phyloP scores from a whole-genome alignment of 805 yeast species.

The Kuraishia hungarica region DNA sequence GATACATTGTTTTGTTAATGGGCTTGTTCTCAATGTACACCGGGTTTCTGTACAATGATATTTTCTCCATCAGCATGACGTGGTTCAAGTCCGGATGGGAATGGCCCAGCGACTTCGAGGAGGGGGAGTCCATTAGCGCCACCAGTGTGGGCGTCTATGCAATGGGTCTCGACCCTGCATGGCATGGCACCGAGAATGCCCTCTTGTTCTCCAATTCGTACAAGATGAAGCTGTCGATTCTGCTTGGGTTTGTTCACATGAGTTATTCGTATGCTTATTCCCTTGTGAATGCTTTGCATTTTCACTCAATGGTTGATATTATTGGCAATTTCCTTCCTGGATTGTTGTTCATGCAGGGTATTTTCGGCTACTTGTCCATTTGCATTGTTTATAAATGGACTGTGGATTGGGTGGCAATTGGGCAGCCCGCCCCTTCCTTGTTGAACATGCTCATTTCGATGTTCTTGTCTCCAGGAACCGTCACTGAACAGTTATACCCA shows the following conservation, averaged over 20 bases:
- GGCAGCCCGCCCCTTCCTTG: slow-evolving; percentile 60
- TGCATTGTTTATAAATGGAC: slow-evolving; percentile 69
- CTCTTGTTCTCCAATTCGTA: slow-evolving; percentile 63
- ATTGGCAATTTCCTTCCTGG: slow-evolving; percentile 72
- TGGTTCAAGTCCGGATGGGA: slow-evolving; percentile 64
- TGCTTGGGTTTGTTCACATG: slow-evolving; percentile 75
- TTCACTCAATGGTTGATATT: slow-evolving; percentile 54
- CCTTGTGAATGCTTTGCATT: slow-evolving; percentile 51
- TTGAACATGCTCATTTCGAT: slow-evolving; percentile 68
- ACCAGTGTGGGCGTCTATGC: slow-evolving; percentile 42
- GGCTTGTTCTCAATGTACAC: slow-evolving; percentile 69
- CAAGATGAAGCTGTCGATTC: slow-evolving; percentile 68
- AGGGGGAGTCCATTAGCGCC: slow-evolving; percentile 41
- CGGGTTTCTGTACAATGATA: slow-evolving; percentile 65
- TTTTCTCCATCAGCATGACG: slow-evolving; percentile 63
- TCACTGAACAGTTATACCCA: slow-evolving; percentile 56
- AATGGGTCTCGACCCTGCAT: slow-evolving; percentile 61
- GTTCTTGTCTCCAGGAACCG: slow-evolving; percentile 66
- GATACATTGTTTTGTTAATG: slow-evolving; percentile 63
- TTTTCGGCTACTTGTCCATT: slow-evolving; percentile 63
- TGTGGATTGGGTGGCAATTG: slow-evolving; percentile 58
- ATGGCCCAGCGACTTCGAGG: slow-evolving; percentile 47
- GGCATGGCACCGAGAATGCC: slow-evolving; percentile 78
- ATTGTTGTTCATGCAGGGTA: slow-evolving; percentile 64
- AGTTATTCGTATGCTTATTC: slow-evolving; percentile 61